Base-by-base conservation (phyloP, 2,329 filamentous ascomycete species). In the Cadophora gregata region DNA sequence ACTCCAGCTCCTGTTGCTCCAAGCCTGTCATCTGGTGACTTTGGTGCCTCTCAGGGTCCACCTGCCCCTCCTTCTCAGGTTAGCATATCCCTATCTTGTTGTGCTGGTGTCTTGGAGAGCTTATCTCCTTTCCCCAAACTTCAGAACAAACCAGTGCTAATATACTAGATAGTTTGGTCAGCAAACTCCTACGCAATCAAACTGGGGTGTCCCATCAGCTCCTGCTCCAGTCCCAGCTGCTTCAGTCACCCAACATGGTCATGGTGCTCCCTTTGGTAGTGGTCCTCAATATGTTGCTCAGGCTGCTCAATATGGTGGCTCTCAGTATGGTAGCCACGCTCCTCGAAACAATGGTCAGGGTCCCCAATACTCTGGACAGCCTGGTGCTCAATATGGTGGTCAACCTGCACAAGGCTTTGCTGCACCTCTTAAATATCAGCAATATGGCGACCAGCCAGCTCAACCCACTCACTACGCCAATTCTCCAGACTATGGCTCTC, bases 1-100 rank as follows among this genome's bases (percentile, higher is more conserved):
- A 59, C 62, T 53, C 51, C 29, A 9, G n/a, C n/a, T 56, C 53
- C 21, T 8, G n/a, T 53, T 58, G 59, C 63, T 36, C 53, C 53
- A 5, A 21, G 19, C 24, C 29, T 31, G 2, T 10, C n/a, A 31
- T 31, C 31, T 36, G 16, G 29, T 56, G 31, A 31, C 8, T 56
- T 31, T 31, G 31, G 27, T 38, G 53, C 53, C 38, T 31, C 53
- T 56, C 53, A 36, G 38, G 53, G 29, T 24, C 53, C 53, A 36
- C n/a, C 53, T 24, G 53, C 31, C 9, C 53, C 29, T 53, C 50
- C 50, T 1, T 14, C 50, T 36, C 53, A 56, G 42, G 42, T 47
- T 12, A 47, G 42, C 21, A 21, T 47, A 4, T 21, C 10, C 42
- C 4, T 21, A n/a, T 21, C 19, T 47, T 47, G 10, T 47, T 21